Base-by-base conservation (phyloP, 2,329 filamentous ascomycete species). In the Colletotrichum sp. region DNA sequence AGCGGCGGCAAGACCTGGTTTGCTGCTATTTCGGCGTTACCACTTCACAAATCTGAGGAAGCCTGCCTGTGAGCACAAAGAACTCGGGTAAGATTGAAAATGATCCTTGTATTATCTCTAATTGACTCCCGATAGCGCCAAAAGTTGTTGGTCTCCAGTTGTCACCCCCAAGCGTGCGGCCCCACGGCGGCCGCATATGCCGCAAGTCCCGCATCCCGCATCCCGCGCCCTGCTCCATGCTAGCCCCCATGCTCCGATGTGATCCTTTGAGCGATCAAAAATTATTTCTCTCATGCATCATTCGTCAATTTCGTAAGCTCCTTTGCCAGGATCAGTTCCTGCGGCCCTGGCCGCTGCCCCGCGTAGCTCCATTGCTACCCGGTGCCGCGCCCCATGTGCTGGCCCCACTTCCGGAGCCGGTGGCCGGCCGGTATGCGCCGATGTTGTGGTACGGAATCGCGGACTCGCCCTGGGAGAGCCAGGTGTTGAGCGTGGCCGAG, bases 361-460 rank as follows among this genome's bases (percentile, higher is more conserved):
- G n/a, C 15, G 58, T 71, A 9, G 74, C 71, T 15, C 74, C 74
- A 38, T 36, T 67, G 32, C 28, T 67, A 52, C 74, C 66, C 52
- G 61, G 61, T 6, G 24, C 66, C 16, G 34, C 16, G 16, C 61
- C 32, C 74, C 66, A 21, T 52, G 8, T 8, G 28, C 13, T 30
- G 4, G 70, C 65, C 16, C 48, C 43, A 52, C 64, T 18, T 10
- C n/a, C 70, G 62, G 70, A 58, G 28, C 38, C 21, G 24, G 69
- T 7, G 15, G 3, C n/a, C 18, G 58, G 43, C 15, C 43, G 64
- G 58, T 65, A 76, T 6, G 36, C 30, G 18, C 61, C 60, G 30
- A 71, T 26, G 36, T 60, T 61, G 28, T 75, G 34, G 30, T 66
- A 76, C 38, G 74, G 65, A 16, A 36, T 65, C n/a, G 38, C 18